phyloP scores from a whole-genome alignment of 805 yeast species.

The Cyberlindnera lachancei region DNA sequence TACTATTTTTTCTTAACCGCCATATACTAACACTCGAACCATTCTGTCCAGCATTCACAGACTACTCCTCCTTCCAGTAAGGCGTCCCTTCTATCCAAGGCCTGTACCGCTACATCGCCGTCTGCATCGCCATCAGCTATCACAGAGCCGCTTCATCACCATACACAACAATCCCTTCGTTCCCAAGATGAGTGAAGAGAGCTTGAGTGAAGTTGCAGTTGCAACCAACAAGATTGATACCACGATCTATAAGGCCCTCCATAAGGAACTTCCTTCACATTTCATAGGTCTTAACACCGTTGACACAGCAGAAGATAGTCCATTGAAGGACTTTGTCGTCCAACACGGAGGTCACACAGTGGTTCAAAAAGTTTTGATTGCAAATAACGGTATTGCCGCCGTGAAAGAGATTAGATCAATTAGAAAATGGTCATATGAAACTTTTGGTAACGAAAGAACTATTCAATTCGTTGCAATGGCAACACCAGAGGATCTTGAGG shows the following conservation, averaged over 20 bases:
- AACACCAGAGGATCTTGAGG: slow-evolving; percentile 96
- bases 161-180: neutral
- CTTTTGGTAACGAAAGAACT: slow-evolving; percentile 94
- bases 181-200: slow-evolving; percentile 34
- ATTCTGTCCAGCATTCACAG: slow-evolving; percentile 16
- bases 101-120: neutral
- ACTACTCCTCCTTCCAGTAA: slow-evolving; percentile 7
- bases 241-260: slow-evolving; percentile 29
- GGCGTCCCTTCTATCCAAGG: slow-evolving; percentile 4
- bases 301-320: slow-evolving; percentile 67
- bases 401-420: slow-evolving; percentile 97
- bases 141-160: neutral
- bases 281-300: slow-evolving; percentile 80
- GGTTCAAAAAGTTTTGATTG: slow-evolving; percentile 79
- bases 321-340: slow-evolving; percentile 76
- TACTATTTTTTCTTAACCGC: too few relatives aligned
- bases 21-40: too few relatives aligned
- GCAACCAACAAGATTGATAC: slow-evolving; percentile 20
- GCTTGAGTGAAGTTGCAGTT: slow-evolving; percentile 28
- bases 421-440: slow-evolving; percentile 98
- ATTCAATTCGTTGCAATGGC: slow-evolving; percentile 97
- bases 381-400: slow-evolving; percentile 99
- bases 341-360: slow-evolving; percentile 93
- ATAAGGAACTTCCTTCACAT: slow-evolving; percentile 50
- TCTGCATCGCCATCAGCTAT: neutral